Conservation (phyloP, 2,329 filamentous ascomycete genomes). For the Colletotrichum acutatum region DNA sequence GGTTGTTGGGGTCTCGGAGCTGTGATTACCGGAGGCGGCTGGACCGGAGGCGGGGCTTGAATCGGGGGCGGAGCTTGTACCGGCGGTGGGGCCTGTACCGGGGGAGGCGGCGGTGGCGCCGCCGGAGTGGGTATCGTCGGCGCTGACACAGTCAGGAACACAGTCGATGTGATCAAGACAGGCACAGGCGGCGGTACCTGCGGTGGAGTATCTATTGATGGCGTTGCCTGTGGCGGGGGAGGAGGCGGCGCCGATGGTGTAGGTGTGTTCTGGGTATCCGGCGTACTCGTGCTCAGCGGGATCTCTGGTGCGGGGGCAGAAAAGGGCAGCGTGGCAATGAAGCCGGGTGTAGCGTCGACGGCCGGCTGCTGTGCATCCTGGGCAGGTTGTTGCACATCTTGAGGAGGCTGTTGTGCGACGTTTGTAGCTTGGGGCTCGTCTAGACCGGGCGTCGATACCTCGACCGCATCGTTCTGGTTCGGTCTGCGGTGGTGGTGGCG, state of each 20-base stretch:
- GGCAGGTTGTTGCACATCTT: not conserved
- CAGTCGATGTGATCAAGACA: not conserved
- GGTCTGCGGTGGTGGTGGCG: constrained; percentile 22
- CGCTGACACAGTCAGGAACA: not conserved
- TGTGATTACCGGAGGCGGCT: not conserved
- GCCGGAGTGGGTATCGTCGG: not conserved
- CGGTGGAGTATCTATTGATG: not conserved
- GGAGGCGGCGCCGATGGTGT: not conserved
- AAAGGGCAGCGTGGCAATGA: constrained; percentile 27
- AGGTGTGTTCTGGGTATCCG: not conserved
- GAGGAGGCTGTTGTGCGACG: not conserved
- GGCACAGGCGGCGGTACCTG: not conserved
- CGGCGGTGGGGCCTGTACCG: not conserved
- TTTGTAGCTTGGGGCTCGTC: not conserved
- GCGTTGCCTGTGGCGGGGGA: not conserved
- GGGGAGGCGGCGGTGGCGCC: not conserved
- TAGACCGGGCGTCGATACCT: not conserved
- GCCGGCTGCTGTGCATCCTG: constrained; percentile 3
- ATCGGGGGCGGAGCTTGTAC: not conserved
- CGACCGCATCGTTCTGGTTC: not conserved
- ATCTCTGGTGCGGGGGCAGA: constrained; percentile 1
- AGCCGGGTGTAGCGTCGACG: not conserved
- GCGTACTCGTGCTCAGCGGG: not conserved
- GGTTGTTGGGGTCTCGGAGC: not conserved
- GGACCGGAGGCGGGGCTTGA: not conserved